Evolutionary conservation across 2,329 filamentous ascomycete species (phyloP), one percentile per base, ranked within the genome.

Genomic region (Calonectria ilicicola): DNA sequence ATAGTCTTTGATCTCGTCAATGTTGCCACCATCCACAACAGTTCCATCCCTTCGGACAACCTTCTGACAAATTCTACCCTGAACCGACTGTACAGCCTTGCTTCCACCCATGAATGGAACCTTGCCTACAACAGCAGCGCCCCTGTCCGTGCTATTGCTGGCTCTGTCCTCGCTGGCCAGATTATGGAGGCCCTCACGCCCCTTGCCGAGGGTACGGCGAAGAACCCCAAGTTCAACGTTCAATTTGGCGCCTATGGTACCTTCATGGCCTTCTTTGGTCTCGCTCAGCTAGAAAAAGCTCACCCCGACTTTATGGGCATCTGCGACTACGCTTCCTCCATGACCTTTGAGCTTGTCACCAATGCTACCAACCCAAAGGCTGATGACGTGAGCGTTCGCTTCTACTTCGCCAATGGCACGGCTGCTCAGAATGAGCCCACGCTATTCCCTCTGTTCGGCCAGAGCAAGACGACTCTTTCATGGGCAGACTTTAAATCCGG

Each of bases 71-170:
- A 86, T 44, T 85, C 87, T 2, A 89, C 89, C 29, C 86, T 95
- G 68, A 81, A 86, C 77, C 90, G 93, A 81, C 89, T 97, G 69
- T 89, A 90, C 77, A 89, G 89, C n/a, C 91, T 97, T 38, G 95
- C 96, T 77, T 92, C 96, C 81, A 86, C 87, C 71, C 94, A 97
- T 83, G 94, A 98, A 83, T 98, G 90, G 87, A 93, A 92, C 80
- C 91, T 97, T 17, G 94, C 94, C 66, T 97, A 93, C 90, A 96
- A 97, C 85, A 84, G 86, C 75, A 93, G 91, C 84, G 94, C 96
- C 79, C 86, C 89, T 53, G 86, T 89, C 76, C 89, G 90, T 66
- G 88, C 91, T 77, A 87, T 93, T 75, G 86, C 88, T 3, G 91
- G 90, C 74, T 84, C 87, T 69, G 89, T 91, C 27, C 86, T 92